Base-by-base conservation (phyloP, 768 basidiomycete species). In the Lyophyllum decastes region DNA sequence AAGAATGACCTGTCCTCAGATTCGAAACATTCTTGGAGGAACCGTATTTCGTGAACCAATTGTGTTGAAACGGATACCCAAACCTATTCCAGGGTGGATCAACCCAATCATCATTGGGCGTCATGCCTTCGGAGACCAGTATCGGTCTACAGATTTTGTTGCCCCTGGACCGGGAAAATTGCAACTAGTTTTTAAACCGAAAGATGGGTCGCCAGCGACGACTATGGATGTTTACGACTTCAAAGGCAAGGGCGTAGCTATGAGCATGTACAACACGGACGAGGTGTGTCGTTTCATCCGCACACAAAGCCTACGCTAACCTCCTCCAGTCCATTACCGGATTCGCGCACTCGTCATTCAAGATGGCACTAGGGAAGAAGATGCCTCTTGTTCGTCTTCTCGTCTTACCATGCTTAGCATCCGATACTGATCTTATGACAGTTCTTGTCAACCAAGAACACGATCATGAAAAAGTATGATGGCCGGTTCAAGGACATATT, bases 401-500 rank as follows among this genome's bases (percentile, higher is more conserved):
- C n/a, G n/a, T 22, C 12, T 4, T 43, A 12, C 24, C 40, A 34
- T 22, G 26, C 22, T 14, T 10, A 0, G 34, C 19, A 24, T 21
- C 24, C n/a, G 3, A 38, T 61, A 9, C 55, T 24, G 27, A 10
- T 52, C n/a, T 40, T 14, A 21, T 47, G 24, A 21, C 52, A 92
- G 86, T 98, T 95, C 82, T 86, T 98, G 91, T 95, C 93, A 11
- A 98, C 96, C 41, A 98, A 99, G 80, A 98, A 96, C 76, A 96
- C 94, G 22, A 95, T 96, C 75, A 69, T 96, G 69, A 96, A 99
- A 79, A 95, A 89, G 70, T 99, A 99, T 72, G 97, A 98, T 68
- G 97, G 97, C 44, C 86, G 95, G 27, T 99, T 98, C 86, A 99
- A 99, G 81, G 97, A 99, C 67, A 95, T 96, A 70, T 97, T 99